Evolutionary conservation across 225 moss, liverwort and hornwort genomes (phyloP), one percentile per base, ranked within the genome.

Genomic region (Antitrichia curtipendula): DNA sequence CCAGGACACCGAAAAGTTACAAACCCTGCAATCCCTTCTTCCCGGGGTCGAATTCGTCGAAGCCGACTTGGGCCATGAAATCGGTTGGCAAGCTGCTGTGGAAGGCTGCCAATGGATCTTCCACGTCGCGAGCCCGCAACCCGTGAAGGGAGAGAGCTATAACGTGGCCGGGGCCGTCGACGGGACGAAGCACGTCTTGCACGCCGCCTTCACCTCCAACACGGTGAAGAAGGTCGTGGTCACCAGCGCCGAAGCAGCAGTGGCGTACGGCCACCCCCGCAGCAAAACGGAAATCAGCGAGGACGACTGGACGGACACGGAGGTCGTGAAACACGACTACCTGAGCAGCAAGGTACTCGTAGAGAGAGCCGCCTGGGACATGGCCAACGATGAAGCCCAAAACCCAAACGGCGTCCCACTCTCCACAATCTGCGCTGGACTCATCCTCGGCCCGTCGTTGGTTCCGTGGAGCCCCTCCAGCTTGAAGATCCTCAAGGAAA

Each of bases 41-140:
- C 84, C 87, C 2, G 87, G 84, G 8, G 73, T 11, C 16, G 84
- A 89, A 56, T 91, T 89, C 68, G 81, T 89, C 15, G 89, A 89
- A 65, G 89, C 87, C 28, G 70, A 91, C 86, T 75, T 91, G 40
- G 20, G 87, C 66, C 65, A 81, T 16, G 83, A 89, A 32, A 52
- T 34, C 7, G 84, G 89, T 8, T 91, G 89, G 91, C 58, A 84
- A 61, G 80, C 34, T 27, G 89, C 91, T 25, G 52, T 87, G 31
- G 74, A 91, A 36, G 89, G 89, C 52, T 89, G 86, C 84, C 87
- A 69, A 41, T 89, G 91, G 91, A 71, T 91, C 27, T 89, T 91
- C 84, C 89, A 91, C 61, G 87, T 91, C 66, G 89, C 91, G 57
- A 89, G 80, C 29, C 91, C 84, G 24, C 87, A 91, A 81, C 86